Conservation (phyloP, 768 basidiomycete genomes). For the Tephrocybe sp. region DNA sequence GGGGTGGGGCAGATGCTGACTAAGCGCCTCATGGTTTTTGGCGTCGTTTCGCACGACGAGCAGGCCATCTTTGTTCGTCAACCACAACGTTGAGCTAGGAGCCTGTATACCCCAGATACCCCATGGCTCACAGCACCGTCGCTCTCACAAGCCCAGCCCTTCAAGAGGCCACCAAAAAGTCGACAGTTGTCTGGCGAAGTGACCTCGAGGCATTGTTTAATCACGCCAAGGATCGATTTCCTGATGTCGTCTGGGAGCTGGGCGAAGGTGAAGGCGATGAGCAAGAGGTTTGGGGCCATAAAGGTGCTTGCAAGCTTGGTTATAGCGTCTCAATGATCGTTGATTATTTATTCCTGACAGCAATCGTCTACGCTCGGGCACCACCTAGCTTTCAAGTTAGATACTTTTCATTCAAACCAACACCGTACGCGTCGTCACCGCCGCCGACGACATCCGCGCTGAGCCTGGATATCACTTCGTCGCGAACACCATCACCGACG, state of each 20-base stretch:
- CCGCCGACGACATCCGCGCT: constrained; percentile 58
- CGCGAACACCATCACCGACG: constrained; percentile 31
- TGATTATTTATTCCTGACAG: constrained; percentile 24
- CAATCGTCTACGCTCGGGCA: constrained; percentile 92
- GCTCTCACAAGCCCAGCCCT: constrained; percentile 38
- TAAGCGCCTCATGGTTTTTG: constrained; percentile 23
- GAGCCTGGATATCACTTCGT: constrained; percentile 50
- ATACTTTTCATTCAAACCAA: constrained; percentile 77
- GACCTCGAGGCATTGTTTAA: constrained; percentile 77
- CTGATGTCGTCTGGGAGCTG: constrained; percentile 95
- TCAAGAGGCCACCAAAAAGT: constrained; percentile 63
- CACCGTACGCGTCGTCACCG: constrained; percentile 44
- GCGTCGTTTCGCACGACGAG: constrained; percentile 18
- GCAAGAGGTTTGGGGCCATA: constrained; percentile 88
- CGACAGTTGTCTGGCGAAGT: constrained; percentile 74
- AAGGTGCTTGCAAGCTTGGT: constrained; percentile 55
- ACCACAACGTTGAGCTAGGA: constrained; percentile 13
- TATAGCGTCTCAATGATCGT: background rate
- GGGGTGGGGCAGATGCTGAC: constrained; percentile 4
- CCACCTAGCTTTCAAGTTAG: constrained; percentile 88
- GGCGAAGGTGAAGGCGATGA: constrained; percentile 45
- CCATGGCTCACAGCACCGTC: constrained; percentile 15
- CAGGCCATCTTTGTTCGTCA: constrained; percentile 11
- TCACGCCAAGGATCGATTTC: constrained; percentile 86
- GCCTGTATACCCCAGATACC: constrained; percentile 19